phyloP scores from a whole-genome alignment of 1,284 basidiomycete species.

The Pseudozyma pruni region DNA sequence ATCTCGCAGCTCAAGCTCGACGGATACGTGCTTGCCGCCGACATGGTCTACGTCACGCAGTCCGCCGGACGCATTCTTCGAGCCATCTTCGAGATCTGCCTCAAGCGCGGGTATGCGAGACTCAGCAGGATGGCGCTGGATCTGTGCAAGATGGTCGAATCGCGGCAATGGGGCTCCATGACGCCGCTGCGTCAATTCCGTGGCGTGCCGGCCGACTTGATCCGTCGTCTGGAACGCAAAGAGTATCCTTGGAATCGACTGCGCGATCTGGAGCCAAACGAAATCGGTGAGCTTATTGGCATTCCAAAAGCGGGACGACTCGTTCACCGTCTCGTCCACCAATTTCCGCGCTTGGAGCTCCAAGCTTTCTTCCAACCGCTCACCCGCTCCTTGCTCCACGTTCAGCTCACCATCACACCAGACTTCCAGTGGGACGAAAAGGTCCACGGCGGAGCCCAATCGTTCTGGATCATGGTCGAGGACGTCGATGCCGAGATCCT shows the following conservation, averaged over 20 bases:
- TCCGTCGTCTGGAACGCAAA: constrained; percentile 93
- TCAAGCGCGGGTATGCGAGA: constrained; percentile 97
- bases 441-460: constrained; percentile 86
- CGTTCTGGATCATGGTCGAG: constrained; percentile 90
- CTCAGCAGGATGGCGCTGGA: constrained; percentile 90
- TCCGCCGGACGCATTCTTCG: constrained; percentile 80
- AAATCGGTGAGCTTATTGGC: constrained; percentile 86
- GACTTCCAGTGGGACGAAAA: constrained; percentile 98
- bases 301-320: constrained; percentile 86
- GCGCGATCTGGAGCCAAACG: constrained; percentile 66
- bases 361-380: constrained; percentile 68
- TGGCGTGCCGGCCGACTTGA: constrained; percentile 83
- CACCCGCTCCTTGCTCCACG: constrained; percentile 63
- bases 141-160: constrained; percentile 90
- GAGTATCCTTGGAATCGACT: constrained; percentile 74
- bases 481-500: constrained; percentile 97
- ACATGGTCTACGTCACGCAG: constrained; percentile 87
- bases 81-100: constrained; percentile 97
- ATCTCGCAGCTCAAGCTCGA: constrained; percentile 94
- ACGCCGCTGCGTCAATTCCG: constrained; percentile 95
- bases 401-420: constrained; percentile 76
- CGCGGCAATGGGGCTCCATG: constrained; percentile 93
- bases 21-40: constrained; percentile 94
- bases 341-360: constrained; percentile 91
- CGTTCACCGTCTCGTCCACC: constrained; percentile 93